Base-by-base conservation (phyloP, 2,329 filamentous ascomycete genomes). In the Fusarium sp. region DNA sequence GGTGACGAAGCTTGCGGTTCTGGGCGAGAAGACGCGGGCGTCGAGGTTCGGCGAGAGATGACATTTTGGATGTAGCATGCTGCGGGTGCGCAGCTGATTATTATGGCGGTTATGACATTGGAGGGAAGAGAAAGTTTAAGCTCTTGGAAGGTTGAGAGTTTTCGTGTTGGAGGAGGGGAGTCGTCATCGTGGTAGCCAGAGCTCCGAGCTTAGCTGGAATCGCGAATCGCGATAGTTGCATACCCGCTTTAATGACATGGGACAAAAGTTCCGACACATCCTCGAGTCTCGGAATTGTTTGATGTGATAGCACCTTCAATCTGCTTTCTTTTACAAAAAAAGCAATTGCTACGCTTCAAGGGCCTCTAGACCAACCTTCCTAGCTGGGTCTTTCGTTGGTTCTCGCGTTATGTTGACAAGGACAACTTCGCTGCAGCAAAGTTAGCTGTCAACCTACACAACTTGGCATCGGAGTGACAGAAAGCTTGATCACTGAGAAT, bases 1-100 rank as follows among this genome's bases (percentile, higher is more conserved):
- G 87, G 83, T 98, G 94, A 57, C 95, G 90, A 55, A 98, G 85
- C 79, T 92, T 94, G 78, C 94, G 92, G 79, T 97, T 98, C 86
- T 96, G 87, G 20, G 88, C 82, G 30, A 89, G 81, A 67, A 91
- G 82, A 43, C 86, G 82, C 42, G 87, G 86, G 42, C 84, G 81
- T 47, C 80, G 78, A 32, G 77, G 77, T 72, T 81, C 79, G 61
- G 78, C 75, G 63, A 81, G 73, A 64, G 77, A 73, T 48, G 80
- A 80, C 80, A 81, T 81, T 61, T 32, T 34, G 34, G 27, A 14
- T 42, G 49, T 58, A 21, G 40, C 72, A 73, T 73, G 72, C 65
- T 71, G 68, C 65, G 37, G 34, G 48, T 53, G 27, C 34, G 69
- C 66, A 74, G 72, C 69, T 57, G 37, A 23, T 28, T 18, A 12